Conservation (phyloP, 352 stramenopile species). For the Paralagenidium karlingii region DNA sequence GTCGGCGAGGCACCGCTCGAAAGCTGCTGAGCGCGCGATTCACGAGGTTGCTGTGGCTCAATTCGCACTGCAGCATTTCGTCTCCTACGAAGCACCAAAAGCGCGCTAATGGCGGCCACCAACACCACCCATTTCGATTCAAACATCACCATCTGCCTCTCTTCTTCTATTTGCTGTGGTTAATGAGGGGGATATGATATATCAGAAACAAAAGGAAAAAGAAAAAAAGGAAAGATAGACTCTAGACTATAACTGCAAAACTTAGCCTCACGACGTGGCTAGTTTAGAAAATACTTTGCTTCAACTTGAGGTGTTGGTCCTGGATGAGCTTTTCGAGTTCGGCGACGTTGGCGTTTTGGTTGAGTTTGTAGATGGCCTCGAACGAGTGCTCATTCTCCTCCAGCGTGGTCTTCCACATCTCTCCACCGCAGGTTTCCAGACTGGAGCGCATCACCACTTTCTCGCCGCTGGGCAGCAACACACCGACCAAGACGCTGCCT, state of each 20-base stretch:
- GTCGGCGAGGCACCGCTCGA: too few relatives aligned
- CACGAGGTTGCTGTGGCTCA: slow-evolving; percentile 1
- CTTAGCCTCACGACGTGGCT: too few relatives aligned
- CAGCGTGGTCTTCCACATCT: slow-evolving; percentile 90
- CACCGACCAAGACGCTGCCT: slow-evolving; percentile 90
- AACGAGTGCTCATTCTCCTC: slow-evolving; percentile 91
- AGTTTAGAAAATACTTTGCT: too few relatives aligned
- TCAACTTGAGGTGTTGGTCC: slow-evolving; percentile 66
- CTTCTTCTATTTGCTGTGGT: not conserved
- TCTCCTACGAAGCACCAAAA: too few relatives aligned
- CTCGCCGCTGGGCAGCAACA: slow-evolving; percentile 86
- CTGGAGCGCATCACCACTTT: slow-evolving; percentile 88
- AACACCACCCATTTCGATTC: too few relatives aligned
- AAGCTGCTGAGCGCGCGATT: too few relatives aligned
- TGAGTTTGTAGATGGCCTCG: slow-evolving; percentile 92
- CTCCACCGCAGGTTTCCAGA: slow-evolving; percentile 88
- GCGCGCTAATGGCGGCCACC: too few relatives aligned
- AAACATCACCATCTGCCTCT: not conserved
- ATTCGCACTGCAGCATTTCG: not conserved
- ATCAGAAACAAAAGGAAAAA: not conserved
- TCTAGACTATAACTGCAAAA: not conserved
- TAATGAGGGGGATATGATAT: not conserved
- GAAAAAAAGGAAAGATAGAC: not conserved
- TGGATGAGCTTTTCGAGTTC: slow-evolving; percentile 81
- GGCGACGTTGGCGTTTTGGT: slow-evolving; percentile 77